Conservation (phyloP, 106 monocot species). For the Dendrobium catenatum region DNA sequence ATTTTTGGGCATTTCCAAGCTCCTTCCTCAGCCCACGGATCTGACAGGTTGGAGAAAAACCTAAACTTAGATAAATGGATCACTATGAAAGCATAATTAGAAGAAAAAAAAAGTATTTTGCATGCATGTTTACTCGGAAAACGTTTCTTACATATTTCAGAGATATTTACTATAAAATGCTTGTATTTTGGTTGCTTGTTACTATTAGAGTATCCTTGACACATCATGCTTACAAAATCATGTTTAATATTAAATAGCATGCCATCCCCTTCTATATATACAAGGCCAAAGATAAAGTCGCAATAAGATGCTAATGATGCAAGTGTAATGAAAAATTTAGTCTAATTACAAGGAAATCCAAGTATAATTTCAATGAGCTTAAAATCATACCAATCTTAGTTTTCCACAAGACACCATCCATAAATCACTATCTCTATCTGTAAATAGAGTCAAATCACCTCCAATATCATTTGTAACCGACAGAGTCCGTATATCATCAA, state of each 20-base stretch:
- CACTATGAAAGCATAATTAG: neutral
- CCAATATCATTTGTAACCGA: slow-evolving; percentile 23
- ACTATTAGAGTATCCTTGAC: neutral
- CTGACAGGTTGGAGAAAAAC: slow-evolving; percentile 23
- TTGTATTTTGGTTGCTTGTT: neutral
- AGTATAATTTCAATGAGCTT: neutral
- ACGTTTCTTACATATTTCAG: neutral
- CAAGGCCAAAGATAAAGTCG: neutral
- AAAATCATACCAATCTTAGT: slow-evolving; percentile 51
- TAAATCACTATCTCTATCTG: slow-evolving; percentile 32
- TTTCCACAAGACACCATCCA: slow-evolving; percentile 73
- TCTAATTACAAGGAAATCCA: neutral
- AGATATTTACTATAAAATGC: neutral
- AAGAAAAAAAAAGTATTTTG: neutral
- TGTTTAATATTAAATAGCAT: neutral
- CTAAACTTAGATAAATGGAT: neutral
- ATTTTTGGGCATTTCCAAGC: slow-evolving; percentile 42
- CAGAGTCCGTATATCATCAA: slow-evolving; percentile 82
- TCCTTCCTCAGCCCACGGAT: slow-evolving; percentile 79
- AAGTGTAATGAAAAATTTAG: neutral
- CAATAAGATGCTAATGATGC: neutral
- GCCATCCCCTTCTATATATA: neutral
- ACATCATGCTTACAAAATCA: neutral
- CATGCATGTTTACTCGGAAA: neutral
- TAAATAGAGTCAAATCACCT: slow-evolving; percentile 12